phyloP scores from a whole-genome alignment of 805 yeast genomes.

The Ogataea populi-albae region DNA sequence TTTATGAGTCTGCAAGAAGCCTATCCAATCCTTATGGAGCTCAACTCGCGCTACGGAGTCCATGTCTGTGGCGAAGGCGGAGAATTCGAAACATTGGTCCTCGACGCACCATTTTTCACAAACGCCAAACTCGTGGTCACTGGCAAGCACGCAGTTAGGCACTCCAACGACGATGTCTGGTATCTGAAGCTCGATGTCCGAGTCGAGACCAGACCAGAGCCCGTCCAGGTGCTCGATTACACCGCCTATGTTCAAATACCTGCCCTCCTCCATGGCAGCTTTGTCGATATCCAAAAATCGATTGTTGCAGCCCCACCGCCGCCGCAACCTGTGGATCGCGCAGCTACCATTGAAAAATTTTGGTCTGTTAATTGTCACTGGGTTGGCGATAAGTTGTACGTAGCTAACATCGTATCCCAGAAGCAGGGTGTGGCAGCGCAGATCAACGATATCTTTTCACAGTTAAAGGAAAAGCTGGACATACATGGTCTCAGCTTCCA shows the following conservation, averaged over 20 bases:
- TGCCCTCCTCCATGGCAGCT: conserved; percentile 37
- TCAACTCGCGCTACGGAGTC: conserved; percentile 70
- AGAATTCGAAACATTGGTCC: conserved; percentile 89
- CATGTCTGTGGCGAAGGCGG: conserved; percentile 99
- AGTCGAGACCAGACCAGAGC: conserved; percentile 33
- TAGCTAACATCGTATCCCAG: conserved; percentile 43
- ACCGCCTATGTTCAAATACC: conserved; percentile 29
- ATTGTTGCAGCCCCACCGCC: background rate
- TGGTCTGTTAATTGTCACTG: conserved; percentile 16
- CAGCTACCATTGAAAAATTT: background rate
- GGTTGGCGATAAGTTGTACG: conserved; percentile 34
- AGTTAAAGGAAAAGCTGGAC: conserved; percentile 36
- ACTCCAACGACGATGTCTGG: conserved; percentile 65
- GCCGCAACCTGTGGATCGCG: background rate
- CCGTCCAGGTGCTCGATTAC: conserved; percentile 12
- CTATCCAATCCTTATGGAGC: conserved; percentile 51
- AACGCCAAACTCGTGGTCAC: conserved; percentile 46
- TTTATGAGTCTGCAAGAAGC: conserved; percentile 65
- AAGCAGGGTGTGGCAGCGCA: conserved; percentile 40
- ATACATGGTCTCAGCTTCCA: conserved; percentile 35
- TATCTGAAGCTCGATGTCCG: conserved; percentile 58
- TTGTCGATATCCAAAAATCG: conserved; percentile 30
- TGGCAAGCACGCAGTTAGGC: conserved; percentile 40
- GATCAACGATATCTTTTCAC: conserved; percentile 45
- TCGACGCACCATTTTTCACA: conserved; percentile 84